These are phyloP conservation scores for Leptographium galeiforme DNA, from an alignment of 2,329 filamentous ascomycete genomes.

Conservation along the genomic window DNA sequence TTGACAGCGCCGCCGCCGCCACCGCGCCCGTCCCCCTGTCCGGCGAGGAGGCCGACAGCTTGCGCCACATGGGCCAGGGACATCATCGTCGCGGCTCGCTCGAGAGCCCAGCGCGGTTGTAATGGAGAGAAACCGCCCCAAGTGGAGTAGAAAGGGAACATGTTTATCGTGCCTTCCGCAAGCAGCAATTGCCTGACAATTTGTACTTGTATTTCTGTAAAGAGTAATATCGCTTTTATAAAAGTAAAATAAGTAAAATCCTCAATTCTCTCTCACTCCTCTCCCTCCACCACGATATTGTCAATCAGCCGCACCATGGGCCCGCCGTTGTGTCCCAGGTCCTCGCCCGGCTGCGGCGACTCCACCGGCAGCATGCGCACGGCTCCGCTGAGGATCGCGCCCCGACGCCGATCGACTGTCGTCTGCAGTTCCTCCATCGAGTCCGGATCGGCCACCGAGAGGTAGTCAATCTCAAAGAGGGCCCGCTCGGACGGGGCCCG, in stretches of 20 bases:
- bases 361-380: constrained; percentile 81
- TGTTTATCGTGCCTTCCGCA: background rate
- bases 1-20: constrained; percentile 36
- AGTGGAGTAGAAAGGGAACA: background rate
- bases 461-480: constrained; percentile 75
- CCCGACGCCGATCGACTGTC: constrained; percentile 50
- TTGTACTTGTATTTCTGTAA: no score
- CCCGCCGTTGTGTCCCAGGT: constrained; percentile 58
- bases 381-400: constrained; percentile 79
- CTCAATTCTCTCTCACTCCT: background rate
- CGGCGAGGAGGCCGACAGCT: constrained; percentile 32
- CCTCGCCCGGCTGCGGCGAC: constrained; percentile 53
- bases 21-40: constrained; percentile 28
- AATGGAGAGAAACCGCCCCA: background rate
- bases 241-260: no score
- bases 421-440: constrained; percentile 58
- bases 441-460: constrained; percentile 77
- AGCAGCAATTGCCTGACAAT: no score
- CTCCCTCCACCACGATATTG: constrained; percentile 60
- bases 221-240: background rate
- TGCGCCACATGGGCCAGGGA: constrained; percentile 23
- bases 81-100: background rate
- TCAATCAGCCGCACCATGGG: constrained; percentile 82
- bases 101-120: background rate
- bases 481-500: constrained; percentile 49